Evolutionary conservation across 208 protist genomes (phyloP).

Genomic region (Novymonas esmeraldas): DNA sequence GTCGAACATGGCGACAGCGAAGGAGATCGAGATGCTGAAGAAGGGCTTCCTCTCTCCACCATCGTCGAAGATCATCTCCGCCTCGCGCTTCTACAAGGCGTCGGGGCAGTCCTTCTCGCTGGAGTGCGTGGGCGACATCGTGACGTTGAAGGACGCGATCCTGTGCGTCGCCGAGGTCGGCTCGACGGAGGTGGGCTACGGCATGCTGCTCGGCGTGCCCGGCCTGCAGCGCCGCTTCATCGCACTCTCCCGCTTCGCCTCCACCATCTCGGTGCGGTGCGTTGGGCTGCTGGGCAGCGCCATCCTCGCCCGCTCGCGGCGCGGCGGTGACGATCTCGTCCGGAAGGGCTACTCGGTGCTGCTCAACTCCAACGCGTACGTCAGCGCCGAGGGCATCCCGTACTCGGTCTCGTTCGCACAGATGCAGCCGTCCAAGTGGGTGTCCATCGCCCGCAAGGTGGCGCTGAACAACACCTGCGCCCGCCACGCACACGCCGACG

Average conservation of each 20-base stretch:
- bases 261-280: slow-evolving; percentile 70
- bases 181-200: slow-evolving; percentile 78
- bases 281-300: slow-evolving; percentile 53
- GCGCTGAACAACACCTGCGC: slow-evolving; percentile 40
- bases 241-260: slow-evolving; percentile 68
- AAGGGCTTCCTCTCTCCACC: slow-evolving; percentile 39
- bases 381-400: slow-evolving; percentile 81
- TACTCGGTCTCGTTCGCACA: slow-evolving; percentile 85
- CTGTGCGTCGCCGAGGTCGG: slow-evolving; percentile 71
- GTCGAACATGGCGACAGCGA: slow-evolving; percentile 24
- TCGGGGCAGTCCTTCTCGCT: slow-evolving; percentile 55
- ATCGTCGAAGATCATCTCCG: slow-evolving; percentile 59
- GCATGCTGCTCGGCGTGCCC: slow-evolving; percentile 50
- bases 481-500: slow-evolving; percentile 55
- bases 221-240: slow-evolving; percentile 63
- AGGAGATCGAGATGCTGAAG: slow-evolving; percentile 39
- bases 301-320: slow-evolving; percentile 60
- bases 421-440: slow-evolving; percentile 58
- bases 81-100: slow-evolving; percentile 70
- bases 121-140: slow-evolving; percentile 64
- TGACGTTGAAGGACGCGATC: slow-evolving; percentile 77
- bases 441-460: slow-evolving; percentile 49
- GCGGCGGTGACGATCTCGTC: slow-evolving; percentile 43
- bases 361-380: slow-evolving; percentile 80
- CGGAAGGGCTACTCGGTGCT: slow-evolving; percentile 55